Percentiles rank a stretch among this genome's conserved stretches.
phyloP scores from a whole-genome alignment of 768 basidiomycete species.

The Rhodotorula kratochvilovae region DNA sequence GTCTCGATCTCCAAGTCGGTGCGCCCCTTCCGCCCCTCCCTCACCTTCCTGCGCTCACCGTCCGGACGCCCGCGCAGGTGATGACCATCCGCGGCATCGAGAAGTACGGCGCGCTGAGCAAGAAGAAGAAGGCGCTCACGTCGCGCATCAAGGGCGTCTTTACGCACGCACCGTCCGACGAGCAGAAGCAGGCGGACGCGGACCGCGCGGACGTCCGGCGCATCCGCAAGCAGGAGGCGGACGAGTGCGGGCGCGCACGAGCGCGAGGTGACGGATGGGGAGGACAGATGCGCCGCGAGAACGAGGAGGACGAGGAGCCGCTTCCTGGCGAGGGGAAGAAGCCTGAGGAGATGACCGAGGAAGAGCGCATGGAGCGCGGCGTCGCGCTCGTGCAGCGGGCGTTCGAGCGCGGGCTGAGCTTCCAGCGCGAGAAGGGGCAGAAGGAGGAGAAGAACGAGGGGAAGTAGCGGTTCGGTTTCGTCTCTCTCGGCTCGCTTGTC shows the following conservation, averaged over 20 bases:
- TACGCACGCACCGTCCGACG: conserved; percentile 8
- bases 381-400: conserved; percentile 36
- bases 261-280: conserved; percentile 9
- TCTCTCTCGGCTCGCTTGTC: not conserved
- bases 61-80: conserved; percentile 10
- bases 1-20: conserved; percentile 40
- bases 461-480: not conserved
- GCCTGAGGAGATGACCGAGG: conserved; percentile 38
- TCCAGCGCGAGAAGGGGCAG: not conserved
- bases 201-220: conserved; percentile 16
- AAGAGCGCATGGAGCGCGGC: conserved; percentile 36
- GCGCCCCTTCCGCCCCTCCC: not conserved
- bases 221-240: conserved; percentile 10
- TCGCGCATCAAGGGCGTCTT: conserved; percentile 12
- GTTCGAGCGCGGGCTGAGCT: conserved; percentile 30
- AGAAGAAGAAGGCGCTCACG: conserved; percentile 31
- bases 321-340: conserved; percentile 36
- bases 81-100: conserved; percentile 41
- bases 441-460: not conserved
- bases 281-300: not conserved
- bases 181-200: conserved; percentile 2
- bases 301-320: conserved; percentile 4
- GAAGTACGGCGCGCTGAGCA: conserved; percentile 32
- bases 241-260: conserved; percentile 10
- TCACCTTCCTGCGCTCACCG: not conserved